A percentile compares a stretch with the other conserved stretches of the same genome.
Evolutionary conservation across 179 eudicot genomes (phyloP).

Genomic region (Vitellaria paradoxa): DNA sequence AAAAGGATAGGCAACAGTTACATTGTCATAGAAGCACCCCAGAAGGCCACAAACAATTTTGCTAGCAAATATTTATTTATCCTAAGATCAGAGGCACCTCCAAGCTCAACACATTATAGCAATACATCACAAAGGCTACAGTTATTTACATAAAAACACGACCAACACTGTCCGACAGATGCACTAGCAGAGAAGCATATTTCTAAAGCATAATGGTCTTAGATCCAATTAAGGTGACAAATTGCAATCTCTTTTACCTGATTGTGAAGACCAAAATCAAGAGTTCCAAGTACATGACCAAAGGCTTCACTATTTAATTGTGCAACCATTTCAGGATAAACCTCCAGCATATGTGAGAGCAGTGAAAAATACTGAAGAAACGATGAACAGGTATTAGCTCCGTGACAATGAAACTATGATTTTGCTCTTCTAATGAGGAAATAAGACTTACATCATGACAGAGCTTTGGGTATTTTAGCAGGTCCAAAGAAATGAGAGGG

Average conservation of each 20-base stretch:
- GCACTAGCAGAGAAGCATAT: not conserved
- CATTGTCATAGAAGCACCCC: not conserved
- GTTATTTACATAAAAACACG: not conserved
- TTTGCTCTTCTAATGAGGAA: constrained; percentile 1
- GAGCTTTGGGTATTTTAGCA: constrained; percentile 91
- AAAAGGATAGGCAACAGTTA: not conserved
- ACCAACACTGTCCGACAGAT: not conserved
- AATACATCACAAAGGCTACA: not conserved
- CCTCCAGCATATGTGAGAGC: constrained; percentile 95
- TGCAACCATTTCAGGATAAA: constrained; percentile 87
- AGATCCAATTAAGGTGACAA: not conserved
- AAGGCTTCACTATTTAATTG: constrained; percentile 76
- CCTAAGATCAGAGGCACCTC: not conserved
- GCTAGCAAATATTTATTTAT: too few relatives aligned
- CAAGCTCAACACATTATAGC: not conserved
- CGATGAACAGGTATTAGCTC: constrained; percentile 2
- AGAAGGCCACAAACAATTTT: too few relatives aligned
- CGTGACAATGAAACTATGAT: not conserved
- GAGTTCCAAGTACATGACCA: constrained; percentile 63
- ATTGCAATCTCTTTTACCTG: constrained; percentile 43
- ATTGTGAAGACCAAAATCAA: constrained; percentile 83
- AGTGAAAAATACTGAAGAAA: constrained; percentile 75
- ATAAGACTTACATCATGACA: constrained; percentile 70
- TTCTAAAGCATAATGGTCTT: not conserved
- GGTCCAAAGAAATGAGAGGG: constrained; percentile 78